A percentile compares a stretch with the other conserved stretches of the same genome.
These are phyloP conservation scores for Lasiosphaeria miniovina DNA, from an alignment of 495 filamentous ascomycete genomes.

Conservation along the genomic window DNA sequence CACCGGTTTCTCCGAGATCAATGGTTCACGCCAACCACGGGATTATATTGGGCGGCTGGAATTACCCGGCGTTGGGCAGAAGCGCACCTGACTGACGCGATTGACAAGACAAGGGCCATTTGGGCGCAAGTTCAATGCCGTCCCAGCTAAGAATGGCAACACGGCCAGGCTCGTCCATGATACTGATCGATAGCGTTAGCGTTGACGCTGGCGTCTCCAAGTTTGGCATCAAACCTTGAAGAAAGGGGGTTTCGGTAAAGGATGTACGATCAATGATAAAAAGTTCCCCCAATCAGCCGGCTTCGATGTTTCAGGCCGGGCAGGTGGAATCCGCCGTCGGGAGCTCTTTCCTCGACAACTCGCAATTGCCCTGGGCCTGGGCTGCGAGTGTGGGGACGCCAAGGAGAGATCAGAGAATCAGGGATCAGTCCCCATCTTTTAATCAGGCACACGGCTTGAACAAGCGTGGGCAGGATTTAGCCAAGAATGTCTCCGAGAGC, in stretches of 20 bases:
- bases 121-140: background rate
- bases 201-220: too few relatives aligned
- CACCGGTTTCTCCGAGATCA: slow-evolving; percentile 10
- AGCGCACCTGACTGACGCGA: background rate
- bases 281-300: too few relatives aligned
- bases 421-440: slow-evolving; percentile 1
- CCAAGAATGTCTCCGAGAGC: background rate
- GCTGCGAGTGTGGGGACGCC: background rate
- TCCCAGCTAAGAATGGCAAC: background rate
- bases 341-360: too few relatives aligned
- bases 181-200: too few relatives aligned
- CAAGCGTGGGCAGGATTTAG: slow-evolving; percentile 4
- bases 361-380: too few relatives aligned
- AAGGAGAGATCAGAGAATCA: background rate
- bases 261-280: too few relatives aligned
- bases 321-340: too few relatives aligned
- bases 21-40: background rate
- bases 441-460: slow-evolving; percentile 11
- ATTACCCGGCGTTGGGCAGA: slow-evolving; percentile 21
- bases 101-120: background rate
- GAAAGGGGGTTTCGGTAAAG: too few relatives aligned
- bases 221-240: too few relatives aligned
- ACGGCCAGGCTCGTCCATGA: too few relatives aligned
- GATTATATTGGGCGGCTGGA: slow-evolving; percentile 19
- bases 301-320: too few relatives aligned